A percentile compares a stretch with the other conserved stretches of the same genome.
Conservation (phyloP, 139 green algal species). For the Chlamydomonas sp. region DNA sequence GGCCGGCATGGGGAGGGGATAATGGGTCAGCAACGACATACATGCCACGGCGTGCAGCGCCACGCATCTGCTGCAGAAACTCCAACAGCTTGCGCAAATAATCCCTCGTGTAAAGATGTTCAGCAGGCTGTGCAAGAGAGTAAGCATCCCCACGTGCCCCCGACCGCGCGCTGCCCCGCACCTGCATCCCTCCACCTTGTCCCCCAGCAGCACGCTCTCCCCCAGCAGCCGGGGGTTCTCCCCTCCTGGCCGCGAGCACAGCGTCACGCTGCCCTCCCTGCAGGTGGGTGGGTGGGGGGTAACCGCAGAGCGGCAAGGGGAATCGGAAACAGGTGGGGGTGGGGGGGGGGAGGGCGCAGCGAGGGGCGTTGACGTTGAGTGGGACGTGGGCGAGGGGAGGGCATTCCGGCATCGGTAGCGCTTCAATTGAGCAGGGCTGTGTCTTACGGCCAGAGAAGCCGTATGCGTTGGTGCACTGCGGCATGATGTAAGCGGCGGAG, state of each 20-base stretch:
- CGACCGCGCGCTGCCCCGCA: not conserved
- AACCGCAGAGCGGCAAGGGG: not conserved
- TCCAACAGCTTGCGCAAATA: too few species aligned
- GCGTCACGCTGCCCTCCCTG: not conserved
- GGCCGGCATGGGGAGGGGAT: not conserved
- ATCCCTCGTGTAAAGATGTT: too few species aligned
- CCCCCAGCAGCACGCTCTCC: conserved; percentile 19
- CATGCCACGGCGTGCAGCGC: too few species aligned
- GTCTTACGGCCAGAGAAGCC: too few species aligned
- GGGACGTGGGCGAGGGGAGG: too few species aligned
- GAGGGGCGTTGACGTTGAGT: too few species aligned
- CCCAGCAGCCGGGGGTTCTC: conserved; percentile 16
- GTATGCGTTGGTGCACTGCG: too few species aligned
- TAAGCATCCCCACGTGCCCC: not conserved
- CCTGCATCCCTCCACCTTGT: conserved; percentile 16
- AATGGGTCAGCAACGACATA: not conserved
- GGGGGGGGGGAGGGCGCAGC: not conserved
- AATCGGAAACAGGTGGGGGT: not conserved
- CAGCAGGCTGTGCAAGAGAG: too few species aligned
- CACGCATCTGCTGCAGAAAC: too few species aligned
- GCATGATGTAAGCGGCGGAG: too few species aligned
- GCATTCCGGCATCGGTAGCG: too few species aligned
- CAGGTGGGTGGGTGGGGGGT: not conserved
- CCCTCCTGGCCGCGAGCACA: not conserved
- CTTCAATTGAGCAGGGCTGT: too few species aligned